Evolutionary conservation across 169 alveolate genomes (phyloP).

Genomic region (Plasmodium cynomolgi): DNA sequence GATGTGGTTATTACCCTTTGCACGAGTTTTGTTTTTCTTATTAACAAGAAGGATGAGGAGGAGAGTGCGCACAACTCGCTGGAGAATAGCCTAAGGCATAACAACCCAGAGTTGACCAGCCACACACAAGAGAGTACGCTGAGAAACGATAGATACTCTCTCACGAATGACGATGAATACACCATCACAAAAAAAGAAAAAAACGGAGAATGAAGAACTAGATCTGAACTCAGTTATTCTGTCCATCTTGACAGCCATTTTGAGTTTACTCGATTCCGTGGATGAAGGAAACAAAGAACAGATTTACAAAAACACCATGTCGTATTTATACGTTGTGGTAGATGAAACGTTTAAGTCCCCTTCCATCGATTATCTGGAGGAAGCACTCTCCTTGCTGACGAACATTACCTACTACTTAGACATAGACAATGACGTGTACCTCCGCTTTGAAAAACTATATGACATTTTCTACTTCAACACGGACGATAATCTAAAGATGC

Average conservation of each 20-base stretch:
- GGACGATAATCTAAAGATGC: constrained; percentile 37
- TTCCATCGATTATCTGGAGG: constrained; percentile 62
- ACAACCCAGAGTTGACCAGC: not conserved
- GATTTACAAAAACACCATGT: constrained; percentile 36
- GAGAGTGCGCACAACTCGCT: constrained; percentile 12
- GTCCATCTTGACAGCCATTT: constrained; percentile 50
- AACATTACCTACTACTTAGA: constrained; percentile 60
- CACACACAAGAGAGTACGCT: not conserved
- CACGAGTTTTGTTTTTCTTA: constrained; percentile 41
- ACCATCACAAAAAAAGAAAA: constrained; percentile 3
- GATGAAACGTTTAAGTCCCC: constrained; percentile 74
- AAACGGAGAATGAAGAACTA: constrained; percentile 63
- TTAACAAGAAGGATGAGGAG: constrained; percentile 46
- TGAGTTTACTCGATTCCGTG: constrained; percentile 58
- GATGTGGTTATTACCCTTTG: constrained; percentile 60
- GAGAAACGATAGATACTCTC: constrained; percentile 7
- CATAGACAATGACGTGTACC: constrained; percentile 57
- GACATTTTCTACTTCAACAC: constrained; percentile 65
- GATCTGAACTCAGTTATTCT: constrained; percentile 49
- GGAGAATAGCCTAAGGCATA: constrained; percentile 20
- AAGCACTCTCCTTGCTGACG: constrained; percentile 56
- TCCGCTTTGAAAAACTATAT: constrained; percentile 66
- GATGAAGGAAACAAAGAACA: constrained; percentile 59
- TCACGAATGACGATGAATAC: not conserved
- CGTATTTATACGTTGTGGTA: constrained; percentile 51